Evolutionary conservation across 306 rosid species (phyloP).

Genomic region (Albizia julibrissin): DNA sequence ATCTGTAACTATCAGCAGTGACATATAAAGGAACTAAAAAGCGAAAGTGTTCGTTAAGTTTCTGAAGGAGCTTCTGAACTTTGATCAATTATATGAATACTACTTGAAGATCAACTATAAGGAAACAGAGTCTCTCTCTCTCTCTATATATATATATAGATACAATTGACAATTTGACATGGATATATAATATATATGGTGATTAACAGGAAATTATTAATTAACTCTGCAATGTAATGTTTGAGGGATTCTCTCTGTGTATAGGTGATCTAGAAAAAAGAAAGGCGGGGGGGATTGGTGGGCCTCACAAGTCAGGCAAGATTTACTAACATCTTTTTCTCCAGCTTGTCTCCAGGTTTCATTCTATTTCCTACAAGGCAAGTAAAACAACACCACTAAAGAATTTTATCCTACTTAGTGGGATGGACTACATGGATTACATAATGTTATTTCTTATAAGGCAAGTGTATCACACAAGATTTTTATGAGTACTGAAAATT

Average conservation of each 20-base stretch:
- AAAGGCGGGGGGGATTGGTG: too few species aligned
- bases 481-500: neutral
- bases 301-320: neutral
- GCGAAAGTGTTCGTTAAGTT: neutral
- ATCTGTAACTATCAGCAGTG: neutral
- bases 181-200: neutral
- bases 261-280: neutral
- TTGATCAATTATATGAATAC: neutral
- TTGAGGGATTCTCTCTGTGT: neutral
- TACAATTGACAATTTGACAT: neutral
- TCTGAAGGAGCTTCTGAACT: neutral
- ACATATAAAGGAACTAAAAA: neutral
- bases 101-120: neutral
- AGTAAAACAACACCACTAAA: too few species aligned
- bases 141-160: too few species aligned
- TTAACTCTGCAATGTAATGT: neutral
- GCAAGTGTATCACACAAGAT: neutral
- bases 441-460: neutral
- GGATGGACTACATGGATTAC: too few species aligned
- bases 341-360: neutral
- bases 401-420: too few species aligned
- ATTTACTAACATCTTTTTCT: neutral
- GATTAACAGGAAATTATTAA: neutral
- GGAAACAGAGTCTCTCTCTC: neutral
- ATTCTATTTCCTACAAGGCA: neutral